Evolutionary conservation across 2,329 filamentous ascomycete species (phyloP).

Genomic region (Ophiocordyceps polyrhachis-furcata): DNA sequence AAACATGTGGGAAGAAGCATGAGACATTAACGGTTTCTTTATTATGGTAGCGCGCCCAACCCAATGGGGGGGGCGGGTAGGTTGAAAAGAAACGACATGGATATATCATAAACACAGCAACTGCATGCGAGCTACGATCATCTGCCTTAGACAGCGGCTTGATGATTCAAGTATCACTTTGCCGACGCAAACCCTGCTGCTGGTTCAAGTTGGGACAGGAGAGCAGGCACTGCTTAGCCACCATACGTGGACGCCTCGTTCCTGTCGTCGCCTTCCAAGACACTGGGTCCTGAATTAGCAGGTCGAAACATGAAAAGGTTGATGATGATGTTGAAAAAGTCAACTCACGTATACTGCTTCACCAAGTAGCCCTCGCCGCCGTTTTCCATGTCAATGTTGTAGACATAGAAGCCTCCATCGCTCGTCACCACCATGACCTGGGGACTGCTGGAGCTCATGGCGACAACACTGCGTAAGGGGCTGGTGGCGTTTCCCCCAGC

Average conservation of each 20-base stretch:
- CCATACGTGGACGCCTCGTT: conserved; percentile 29
- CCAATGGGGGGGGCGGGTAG: no score
- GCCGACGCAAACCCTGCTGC: no score
- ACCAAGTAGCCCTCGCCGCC: conserved; percentile 83
- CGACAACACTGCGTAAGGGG: conserved; percentile 76
- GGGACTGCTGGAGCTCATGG: conserved; percentile 85
- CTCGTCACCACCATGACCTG: conserved; percentile 98
- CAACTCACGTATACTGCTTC: conserved; percentile 77
- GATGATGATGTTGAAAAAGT: neutral
- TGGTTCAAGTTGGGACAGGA: neutral
- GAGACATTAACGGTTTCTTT: no score
- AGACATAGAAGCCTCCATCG: conserved; percentile 88
- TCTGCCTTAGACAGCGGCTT: no score
- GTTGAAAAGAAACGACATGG: no score
- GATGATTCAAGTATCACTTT: no score
- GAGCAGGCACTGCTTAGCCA: conserved; percentile 3
- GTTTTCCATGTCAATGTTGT: conserved; percentile 84
- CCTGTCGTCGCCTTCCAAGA: conserved; percentile 36
- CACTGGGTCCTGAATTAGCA: conserved; percentile 13
- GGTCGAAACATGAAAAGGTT: no score
- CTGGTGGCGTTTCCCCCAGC: conserved; percentile 17
- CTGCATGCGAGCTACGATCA: no score
- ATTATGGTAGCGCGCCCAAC: no score
- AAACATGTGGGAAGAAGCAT: no score
- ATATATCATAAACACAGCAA: no score